Evolutionary conservation across 441 rosid species (phyloP).

Genomic region (Syzygium syzygioides): DNA sequence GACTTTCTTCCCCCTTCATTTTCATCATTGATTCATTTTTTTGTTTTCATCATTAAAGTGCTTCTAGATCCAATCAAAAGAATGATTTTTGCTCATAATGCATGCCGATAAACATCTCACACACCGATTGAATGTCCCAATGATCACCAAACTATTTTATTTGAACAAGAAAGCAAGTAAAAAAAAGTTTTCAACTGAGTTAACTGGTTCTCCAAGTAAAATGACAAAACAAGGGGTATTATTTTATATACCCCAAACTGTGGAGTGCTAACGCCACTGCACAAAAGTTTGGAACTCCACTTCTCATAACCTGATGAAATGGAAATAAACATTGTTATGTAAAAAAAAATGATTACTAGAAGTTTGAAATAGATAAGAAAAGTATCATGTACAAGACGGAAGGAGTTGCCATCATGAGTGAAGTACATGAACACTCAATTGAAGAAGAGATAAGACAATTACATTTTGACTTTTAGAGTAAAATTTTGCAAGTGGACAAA

Average conservation of each 20-base stretch:
- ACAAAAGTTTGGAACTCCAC: constrained; percentile 82
- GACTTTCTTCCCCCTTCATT: background rate
- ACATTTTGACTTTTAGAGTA: background rate
- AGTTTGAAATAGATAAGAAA: background rate
- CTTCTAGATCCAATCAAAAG: background rate
- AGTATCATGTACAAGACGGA: background rate
- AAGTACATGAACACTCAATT: background rate
- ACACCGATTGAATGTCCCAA: background rate
- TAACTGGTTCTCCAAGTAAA: background rate
- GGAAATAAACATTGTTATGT: constrained; percentile 4
- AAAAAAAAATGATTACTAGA: background rate
- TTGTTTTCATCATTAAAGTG: background rate
- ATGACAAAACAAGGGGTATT: background rate
- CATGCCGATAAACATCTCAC: background rate
- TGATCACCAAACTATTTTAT: background rate
- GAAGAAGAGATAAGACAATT: background rate
- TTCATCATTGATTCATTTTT: background rate
- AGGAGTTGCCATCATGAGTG: background rate
- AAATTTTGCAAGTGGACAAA: background rate
- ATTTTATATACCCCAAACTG: constrained; percentile 25
- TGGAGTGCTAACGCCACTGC: constrained; percentile 78
- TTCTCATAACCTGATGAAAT: constrained; percentile 60
- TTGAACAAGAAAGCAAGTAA: background rate
- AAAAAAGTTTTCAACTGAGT: background rate
- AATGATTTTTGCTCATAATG: background rate